Conservation (phyloP, 73 alveolate species). For the Paramecium tetraurelia region DNA sequence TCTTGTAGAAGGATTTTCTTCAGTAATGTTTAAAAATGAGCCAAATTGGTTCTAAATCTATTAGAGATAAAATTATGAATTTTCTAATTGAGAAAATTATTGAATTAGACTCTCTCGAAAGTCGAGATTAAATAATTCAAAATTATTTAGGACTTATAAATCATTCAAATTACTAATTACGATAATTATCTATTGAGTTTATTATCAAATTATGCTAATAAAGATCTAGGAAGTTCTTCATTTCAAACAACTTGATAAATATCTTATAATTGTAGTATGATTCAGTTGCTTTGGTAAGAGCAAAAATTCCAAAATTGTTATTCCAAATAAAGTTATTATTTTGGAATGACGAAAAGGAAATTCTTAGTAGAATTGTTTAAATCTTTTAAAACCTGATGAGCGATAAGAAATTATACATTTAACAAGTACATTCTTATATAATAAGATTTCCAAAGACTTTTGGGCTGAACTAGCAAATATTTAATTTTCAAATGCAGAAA, state of each 20-base stretch:
- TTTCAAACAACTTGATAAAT: background rate
- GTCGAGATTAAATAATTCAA: background rate
- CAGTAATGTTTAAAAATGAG: background rate
- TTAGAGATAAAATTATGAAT: background rate
- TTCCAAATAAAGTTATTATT: background rate
- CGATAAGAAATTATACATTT: background rate
- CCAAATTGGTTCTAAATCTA: background rate
- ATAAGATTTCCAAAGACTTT: constrained; percentile 5
- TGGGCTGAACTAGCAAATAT: background rate
- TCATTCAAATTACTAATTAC: background rate
- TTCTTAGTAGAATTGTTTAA: background rate
- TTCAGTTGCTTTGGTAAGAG: background rate
- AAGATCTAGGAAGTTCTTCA: constrained; percentile 8
- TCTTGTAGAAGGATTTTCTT: background rate
- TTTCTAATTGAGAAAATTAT: background rate
- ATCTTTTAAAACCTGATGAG: background rate
- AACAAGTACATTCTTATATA: background rate
- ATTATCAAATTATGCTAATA: background rate
- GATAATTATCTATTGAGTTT: background rate
- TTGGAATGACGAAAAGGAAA: constrained; percentile 41
- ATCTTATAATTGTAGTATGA: background rate
- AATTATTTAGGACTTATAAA: background rate
- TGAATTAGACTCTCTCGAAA: background rate
- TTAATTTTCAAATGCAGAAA: background rate
- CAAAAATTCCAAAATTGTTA: background rate